These are phyloP conservation scores for Neurospora africana DNA, from an alignment of 495 filamentous ascomycete species.

Conservation along the genomic window DNA sequence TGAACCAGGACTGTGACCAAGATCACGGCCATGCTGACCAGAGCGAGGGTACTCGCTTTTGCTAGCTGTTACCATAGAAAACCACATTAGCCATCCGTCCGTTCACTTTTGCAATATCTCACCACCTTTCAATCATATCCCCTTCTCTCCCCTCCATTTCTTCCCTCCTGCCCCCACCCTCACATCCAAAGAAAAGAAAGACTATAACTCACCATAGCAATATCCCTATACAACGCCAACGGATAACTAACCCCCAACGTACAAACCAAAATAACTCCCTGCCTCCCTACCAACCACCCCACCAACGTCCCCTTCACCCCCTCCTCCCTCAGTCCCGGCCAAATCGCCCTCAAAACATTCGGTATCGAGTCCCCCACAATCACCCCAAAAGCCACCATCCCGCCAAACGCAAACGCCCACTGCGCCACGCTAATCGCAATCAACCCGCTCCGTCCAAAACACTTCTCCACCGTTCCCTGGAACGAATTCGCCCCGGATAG, in stretches of 20 bases:
- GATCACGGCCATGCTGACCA: slow-evolving; percentile 87
- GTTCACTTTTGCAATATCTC: background rate
- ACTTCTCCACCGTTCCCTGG: slow-evolving; percentile 88
- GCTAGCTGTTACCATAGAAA: slow-evolving; percentile 51
- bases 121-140: background rate
- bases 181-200: background rate
- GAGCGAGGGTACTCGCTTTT: slow-evolving; percentile 83
- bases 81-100: background rate
- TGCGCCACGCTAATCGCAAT: slow-evolving; percentile 87
- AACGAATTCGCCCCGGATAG: slow-evolving; percentile 84
- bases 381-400: slow-evolving; percentile 96
- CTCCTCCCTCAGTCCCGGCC: slow-evolving; percentile 62
- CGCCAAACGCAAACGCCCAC: slow-evolving; percentile 97
- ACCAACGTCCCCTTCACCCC: slow-evolving; percentile 71
- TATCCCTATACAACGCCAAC: slow-evolving; percentile 85
- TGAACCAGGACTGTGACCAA: slow-evolving; percentile 83
- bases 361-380: slow-evolving; percentile 96
- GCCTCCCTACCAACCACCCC: slow-evolving; percentile 68
- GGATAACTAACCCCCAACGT: slow-evolving; percentile 83
- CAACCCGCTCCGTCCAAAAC: slow-evolving; percentile 78
- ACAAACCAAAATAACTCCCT: slow-evolving; percentile 76
- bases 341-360: slow-evolving; percentile 71
- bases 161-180: background rate
- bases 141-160: background rate
- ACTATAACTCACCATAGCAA: slow-evolving; percentile 65